phyloP scores from a whole-genome alignment of 1,284 basidiomycete genomes.

The Neonothopanus nambi region DNA sequence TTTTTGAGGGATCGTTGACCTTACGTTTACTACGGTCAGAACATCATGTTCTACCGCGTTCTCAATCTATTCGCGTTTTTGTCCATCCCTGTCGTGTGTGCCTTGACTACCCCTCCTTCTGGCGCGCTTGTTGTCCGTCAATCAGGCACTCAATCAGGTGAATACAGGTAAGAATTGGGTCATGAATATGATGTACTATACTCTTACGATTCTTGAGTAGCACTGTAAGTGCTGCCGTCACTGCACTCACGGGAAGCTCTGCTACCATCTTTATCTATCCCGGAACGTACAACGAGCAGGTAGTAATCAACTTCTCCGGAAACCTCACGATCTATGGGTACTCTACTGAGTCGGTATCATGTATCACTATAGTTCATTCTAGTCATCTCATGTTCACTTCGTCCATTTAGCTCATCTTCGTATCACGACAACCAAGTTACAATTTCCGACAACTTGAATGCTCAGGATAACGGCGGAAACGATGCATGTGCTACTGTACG shows the following conservation, averaged over 20 bases:
- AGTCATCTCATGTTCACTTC: neutral
- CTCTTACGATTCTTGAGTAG: slow-evolving; percentile 7
- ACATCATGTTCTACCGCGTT: too few relatives aligned
- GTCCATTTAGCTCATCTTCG: slow-evolving; percentile 17
- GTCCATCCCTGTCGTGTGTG: neutral
- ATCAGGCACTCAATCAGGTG: slow-evolving; percentile 22
- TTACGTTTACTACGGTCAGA: too few relatives aligned
- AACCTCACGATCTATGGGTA: slow-evolving; percentile 26
- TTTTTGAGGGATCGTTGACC: too few relatives aligned
- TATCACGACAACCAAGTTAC: slow-evolving; percentile 28
- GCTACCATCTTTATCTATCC: slow-evolving; percentile 31
- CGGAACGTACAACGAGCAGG: slow-evolving; percentile 29
- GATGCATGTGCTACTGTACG: slow-evolving; percentile 23
- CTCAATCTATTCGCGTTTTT: slow-evolving; percentile 19
- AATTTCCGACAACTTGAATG: slow-evolving; percentile 29
- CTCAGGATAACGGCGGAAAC: slow-evolving; percentile 25
- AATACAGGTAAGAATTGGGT: slow-evolving; percentile 16
- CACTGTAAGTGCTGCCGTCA: slow-evolving; percentile 29
- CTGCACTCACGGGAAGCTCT: slow-evolving; percentile 29
- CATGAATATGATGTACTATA: neutral
- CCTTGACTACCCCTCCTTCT: slow-evolving; percentile 11
- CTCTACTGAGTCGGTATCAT: slow-evolving; percentile 21
- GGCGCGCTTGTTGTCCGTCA: slow-evolving; percentile 28
- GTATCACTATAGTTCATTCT: neutral
- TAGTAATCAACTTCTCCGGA: slow-evolving; percentile 22